phyloP scores from a whole-genome alignment of 805 yeast species.

The Wickerhamomyces queroliae region DNA sequence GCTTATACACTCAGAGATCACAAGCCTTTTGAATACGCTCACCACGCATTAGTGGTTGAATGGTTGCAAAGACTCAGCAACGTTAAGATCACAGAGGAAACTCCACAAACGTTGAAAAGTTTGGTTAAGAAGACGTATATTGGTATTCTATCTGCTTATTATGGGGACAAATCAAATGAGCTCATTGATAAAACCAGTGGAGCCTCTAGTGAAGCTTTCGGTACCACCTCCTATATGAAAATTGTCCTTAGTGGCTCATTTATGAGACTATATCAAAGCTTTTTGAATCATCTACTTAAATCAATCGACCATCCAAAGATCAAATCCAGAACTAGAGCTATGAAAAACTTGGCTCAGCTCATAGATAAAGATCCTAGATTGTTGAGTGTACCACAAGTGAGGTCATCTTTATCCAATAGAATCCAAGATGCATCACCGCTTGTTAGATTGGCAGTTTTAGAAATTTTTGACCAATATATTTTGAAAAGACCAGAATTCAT shows the following conservation, averaged over 20 bases:
- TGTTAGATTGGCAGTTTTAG: conserved; percentile 73
- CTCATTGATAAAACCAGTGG: background rate
- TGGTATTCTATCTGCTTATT: conserved; percentile 1
- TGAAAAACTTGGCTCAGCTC: conserved; percentile 54
- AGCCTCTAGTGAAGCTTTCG: background rate
- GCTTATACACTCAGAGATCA: background rate
- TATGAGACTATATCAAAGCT: conserved; percentile 40
- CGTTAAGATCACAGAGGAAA: background rate
- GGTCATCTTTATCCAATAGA: conserved; percentile 42
- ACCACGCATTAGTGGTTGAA: background rate
- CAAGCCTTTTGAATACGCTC: background rate
- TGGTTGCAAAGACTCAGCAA: background rate
- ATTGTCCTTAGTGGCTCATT: conserved; percentile 11
- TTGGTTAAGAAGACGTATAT: background rate
- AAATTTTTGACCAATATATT: conserved; percentile 49
- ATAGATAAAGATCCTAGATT: conserved; percentile 48
- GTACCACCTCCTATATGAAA: background rate
- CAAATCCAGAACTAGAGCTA: conserved; percentile 55
- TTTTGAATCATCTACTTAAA: conserved; percentile 42
- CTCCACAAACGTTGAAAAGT: background rate
- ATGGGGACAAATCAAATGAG: conserved; percentile 3
- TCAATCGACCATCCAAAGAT: conserved; percentile 43
- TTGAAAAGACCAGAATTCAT: conserved; percentile 37
- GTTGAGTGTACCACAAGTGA: conserved; percentile 43
- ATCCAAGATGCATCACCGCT: conserved; percentile 60